A percentile compares a stretch with the other conserved stretches of the same genome.
Evolutionary conservation across 2,329 filamentous ascomycete genomes (phyloP).

Genomic region (Aspergillus spinulosporus): DNA sequence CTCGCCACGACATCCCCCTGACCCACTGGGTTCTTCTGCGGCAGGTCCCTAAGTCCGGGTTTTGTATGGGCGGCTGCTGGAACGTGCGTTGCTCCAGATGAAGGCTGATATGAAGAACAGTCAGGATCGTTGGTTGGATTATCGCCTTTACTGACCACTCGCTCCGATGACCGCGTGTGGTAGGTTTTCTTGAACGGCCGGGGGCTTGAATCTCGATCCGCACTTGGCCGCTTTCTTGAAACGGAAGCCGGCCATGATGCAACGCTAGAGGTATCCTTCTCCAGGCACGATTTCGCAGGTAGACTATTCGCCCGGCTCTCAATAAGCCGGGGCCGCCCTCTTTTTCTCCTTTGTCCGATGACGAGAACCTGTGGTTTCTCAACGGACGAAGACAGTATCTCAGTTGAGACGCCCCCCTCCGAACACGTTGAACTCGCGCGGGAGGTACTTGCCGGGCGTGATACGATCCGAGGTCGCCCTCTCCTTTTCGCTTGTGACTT

Average conservation of each 20-base stretch:
- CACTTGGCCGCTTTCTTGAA: conserved; percentile 24
- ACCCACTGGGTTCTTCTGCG: conserved; percentile 17
- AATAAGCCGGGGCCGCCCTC: conserved; percentile 17
- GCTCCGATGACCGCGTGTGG: conserved; percentile 19
- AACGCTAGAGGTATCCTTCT: conserved; percentile 27
- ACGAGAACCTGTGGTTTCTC: too few species aligned
- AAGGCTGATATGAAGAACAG: conserved; percentile 2
- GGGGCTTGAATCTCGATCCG: conserved; percentile 18
- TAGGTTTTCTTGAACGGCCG: conserved; percentile 29
- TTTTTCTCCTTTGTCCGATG: conserved; percentile 8
- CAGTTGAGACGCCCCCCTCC: too few species aligned
- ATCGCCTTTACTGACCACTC: conserved; percentile 12
- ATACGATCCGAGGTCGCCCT: too few species aligned
- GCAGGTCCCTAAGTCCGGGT: conserved; percentile 21
- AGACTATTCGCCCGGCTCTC: conserved; percentile 28
- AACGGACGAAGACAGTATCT: too few species aligned
- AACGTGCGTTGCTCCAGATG: conserved; percentile 14
- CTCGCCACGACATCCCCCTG: background rate
- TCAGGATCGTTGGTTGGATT: conserved; percentile 8
- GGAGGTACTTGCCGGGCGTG: too few species aligned
- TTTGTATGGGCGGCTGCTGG: conserved; percentile 24
- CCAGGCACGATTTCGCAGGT: conserved; percentile 23
- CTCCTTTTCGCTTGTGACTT: too few species aligned
- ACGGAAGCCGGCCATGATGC: conserved; percentile 33
- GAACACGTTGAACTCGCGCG: too few species aligned